A percentile compares a stretch with the other conserved stretches of the same genome.
Conservation (phyloP, 1,284 basidiomycete species). For the Trichosporon ovoides region DNA sequence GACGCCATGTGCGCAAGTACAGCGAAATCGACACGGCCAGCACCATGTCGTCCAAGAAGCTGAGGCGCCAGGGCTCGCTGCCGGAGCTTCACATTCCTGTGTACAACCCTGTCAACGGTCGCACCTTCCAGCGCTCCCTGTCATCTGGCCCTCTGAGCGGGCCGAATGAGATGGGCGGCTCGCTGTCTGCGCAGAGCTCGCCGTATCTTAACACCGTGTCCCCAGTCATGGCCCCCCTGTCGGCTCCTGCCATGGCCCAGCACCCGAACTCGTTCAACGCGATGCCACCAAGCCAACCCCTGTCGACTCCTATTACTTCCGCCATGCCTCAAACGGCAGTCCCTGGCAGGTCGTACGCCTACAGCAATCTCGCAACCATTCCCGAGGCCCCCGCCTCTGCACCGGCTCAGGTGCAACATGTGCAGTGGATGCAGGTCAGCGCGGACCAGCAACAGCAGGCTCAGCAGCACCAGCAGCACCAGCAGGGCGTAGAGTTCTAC, state of each 20-base stretch:
- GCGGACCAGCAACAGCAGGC: neutral
- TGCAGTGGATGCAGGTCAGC: constrained; percentile 3
- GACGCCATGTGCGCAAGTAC: constrained; percentile 5
- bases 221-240: constrained; percentile 13
- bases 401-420: constrained; percentile 13
- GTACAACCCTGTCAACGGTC: constrained; percentile 1
- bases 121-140: constrained; percentile 17
- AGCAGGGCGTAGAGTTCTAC: constrained; percentile 4
- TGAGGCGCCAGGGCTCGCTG: constrained; percentile 19
- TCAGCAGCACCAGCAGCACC: constrained; percentile 12
- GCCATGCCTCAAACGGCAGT: constrained; percentile 3
- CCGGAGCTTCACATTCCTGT: constrained; percentile 16
- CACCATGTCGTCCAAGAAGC: constrained; percentile 9
- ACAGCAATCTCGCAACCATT: constrained; percentile 19
- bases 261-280: constrained; percentile 14
- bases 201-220: constrained; percentile 11
- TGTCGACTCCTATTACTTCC: neutral
- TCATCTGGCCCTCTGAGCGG: constrained; percentile 10
- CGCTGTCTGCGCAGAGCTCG: constrained; percentile 10
- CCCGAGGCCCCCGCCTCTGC: constrained; percentile 19
- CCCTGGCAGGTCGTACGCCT: constrained; percentile 10
- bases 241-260: constrained; percentile 12
- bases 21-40: constrained; percentile 1
- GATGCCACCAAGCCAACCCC: constrained; percentile 5
- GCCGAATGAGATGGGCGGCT: neutral